phyloP scores from a whole-genome alignment of 345 rosid genomes.

The Eucalyptus shirleyi region DNA sequence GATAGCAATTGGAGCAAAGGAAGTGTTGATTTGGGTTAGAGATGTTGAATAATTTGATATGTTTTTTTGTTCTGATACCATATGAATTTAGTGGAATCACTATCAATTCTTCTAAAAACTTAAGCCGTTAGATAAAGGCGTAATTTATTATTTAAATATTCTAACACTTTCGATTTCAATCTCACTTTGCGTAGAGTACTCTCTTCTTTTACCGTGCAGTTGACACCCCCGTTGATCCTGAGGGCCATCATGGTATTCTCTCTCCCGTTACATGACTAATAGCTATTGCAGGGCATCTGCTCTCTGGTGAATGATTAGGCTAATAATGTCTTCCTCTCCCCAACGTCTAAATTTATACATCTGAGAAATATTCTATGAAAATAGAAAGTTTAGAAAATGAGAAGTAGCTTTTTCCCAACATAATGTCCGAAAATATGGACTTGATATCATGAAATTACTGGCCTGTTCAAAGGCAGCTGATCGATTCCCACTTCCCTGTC shows the following conservation, averaged over 20 bases:
- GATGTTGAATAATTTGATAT: no score
- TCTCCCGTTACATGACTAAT: neutral
- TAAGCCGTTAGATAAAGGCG: rapidly evolving
- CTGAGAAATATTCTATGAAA: no score
- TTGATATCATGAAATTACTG: neutral
- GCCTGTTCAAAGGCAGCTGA: neutral
- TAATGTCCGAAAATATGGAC: neutral
- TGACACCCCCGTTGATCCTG: neutral
- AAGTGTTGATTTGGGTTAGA: no score
- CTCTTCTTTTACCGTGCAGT: neutral
- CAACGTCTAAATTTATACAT: no score
- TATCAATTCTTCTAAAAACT: no score
- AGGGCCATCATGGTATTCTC: neutral
- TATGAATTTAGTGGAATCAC: rapidly evolving
- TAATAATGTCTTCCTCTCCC: neutral
- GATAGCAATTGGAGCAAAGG: no score
- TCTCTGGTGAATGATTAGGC: neutral
- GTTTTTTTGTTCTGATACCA: rapidly evolving
- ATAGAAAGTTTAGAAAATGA: neutral
- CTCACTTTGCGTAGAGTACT: neutral
- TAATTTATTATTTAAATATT: no score
- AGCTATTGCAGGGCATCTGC: neutral
- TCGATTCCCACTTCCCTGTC: neutral
- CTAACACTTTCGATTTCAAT: neutral
- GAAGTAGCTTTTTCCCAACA: neutral